These are phyloP conservation scores for Rhodotorula babjevae DNA, from an alignment of 768 basidiomycete genomes.

Conservation along the genomic window DNA sequence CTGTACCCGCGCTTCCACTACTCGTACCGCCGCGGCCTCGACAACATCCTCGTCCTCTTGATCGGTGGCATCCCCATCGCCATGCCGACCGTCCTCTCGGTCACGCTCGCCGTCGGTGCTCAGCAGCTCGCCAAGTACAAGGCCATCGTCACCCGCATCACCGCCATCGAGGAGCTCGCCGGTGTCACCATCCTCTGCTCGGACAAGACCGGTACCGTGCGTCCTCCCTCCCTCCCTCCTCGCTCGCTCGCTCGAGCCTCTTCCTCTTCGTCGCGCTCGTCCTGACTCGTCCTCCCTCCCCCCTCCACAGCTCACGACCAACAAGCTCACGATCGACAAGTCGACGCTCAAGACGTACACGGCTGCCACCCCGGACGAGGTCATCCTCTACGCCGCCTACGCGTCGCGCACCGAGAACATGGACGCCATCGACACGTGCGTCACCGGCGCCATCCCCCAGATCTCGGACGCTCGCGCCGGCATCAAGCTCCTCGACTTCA, in stretches of 20 bases:
- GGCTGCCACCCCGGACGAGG: slow-evolving; percentile 74
- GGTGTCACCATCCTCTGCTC: slow-evolving; percentile 98
- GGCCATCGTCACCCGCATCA: slow-evolving; percentile 99
- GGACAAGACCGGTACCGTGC: slow-evolving; percentile 62
- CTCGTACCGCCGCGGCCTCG: slow-evolving; percentile 84
- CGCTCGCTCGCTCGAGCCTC: not conserved
- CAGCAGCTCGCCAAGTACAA: slow-evolving; percentile 99
- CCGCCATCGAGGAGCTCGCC: slow-evolving; percentile 95
- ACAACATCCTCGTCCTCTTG: slow-evolving; percentile 96
- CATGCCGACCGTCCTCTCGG: slow-evolving; percentile 97
- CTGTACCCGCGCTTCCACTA: slow-evolving; percentile 88
- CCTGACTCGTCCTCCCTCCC: not conserved
- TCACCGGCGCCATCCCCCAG: slow-evolving; percentile 74
- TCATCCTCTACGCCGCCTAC: slow-evolving; percentile 89
- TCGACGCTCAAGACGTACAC: slow-evolving; percentile 86
- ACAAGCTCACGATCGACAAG: slow-evolving; percentile 97
- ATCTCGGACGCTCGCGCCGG: slow-evolving; percentile 71
- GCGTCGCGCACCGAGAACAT: slow-evolving; percentile 98
- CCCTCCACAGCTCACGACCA: slow-evolving; percentile 71
- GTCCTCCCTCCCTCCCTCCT: not conserved
- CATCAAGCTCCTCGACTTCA: slow-evolving; percentile 96
- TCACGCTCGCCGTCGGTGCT: slow-evolving; percentile 97
- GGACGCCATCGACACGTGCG: slow-evolving; percentile 82
- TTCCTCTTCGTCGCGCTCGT: too few relatives aligned
- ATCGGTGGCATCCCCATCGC: slow-evolving; percentile 99